A percentile compares a stretch with the other conserved stretches of the same genome.
These are phyloP conservation scores for Hygrophila difformis DNA, from an alignment of 257 asterid genomes.

Conservation along the genomic window DNA sequence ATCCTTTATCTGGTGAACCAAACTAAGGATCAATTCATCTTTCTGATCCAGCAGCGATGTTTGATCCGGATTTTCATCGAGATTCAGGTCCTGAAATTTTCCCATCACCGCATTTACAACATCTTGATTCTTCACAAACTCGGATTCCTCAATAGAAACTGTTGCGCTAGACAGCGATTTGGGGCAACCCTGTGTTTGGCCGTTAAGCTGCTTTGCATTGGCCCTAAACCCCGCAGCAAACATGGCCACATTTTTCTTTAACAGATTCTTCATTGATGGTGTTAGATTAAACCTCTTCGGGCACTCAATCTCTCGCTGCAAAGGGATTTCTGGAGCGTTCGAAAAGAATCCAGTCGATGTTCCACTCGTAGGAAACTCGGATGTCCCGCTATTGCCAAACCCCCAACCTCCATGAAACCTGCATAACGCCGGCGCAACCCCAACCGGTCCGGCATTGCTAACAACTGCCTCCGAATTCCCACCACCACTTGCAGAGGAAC, in stretches of 20 bases:
- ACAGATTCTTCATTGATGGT: conserved; percentile 75
- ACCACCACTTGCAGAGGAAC: conserved; percentile 19
- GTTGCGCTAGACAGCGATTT: conserved; percentile 31
- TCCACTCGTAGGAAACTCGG: conserved; percentile 52
- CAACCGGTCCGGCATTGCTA: conserved; percentile 51
- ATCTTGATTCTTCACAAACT: conserved; percentile 54
- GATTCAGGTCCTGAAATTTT: conserved; percentile 74
- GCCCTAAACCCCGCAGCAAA: conserved; percentile 94
- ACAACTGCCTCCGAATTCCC: conserved; percentile 28
- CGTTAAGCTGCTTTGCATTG: conserved; percentile 46
- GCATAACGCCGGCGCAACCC: conserved; percentile 66
- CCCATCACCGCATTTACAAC: conserved; percentile 72
- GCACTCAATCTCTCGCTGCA: conserved; percentile 78
- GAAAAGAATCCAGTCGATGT: conserved; percentile 46
- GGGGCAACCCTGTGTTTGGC: conserved; percentile 51
- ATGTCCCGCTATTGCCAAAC: conserved; percentile 57
- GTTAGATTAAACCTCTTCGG: conserved; percentile 87
- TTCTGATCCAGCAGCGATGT: conserved; percentile 57
- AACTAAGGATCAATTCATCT: conserved; percentile 68
- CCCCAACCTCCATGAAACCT: conserved; percentile 93
- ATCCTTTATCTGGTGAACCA: conserved; percentile 76
- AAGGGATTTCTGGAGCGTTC: conserved; percentile 45
- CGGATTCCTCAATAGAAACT: conserved; percentile 28
- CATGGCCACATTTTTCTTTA: conserved; percentile 81
- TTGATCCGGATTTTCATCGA: conserved; percentile 61